These are phyloP conservation scores for Paramecium primaurelia DNA, from an alignment of 73 alveolate genomes.

Conservation along the genomic window DNA sequence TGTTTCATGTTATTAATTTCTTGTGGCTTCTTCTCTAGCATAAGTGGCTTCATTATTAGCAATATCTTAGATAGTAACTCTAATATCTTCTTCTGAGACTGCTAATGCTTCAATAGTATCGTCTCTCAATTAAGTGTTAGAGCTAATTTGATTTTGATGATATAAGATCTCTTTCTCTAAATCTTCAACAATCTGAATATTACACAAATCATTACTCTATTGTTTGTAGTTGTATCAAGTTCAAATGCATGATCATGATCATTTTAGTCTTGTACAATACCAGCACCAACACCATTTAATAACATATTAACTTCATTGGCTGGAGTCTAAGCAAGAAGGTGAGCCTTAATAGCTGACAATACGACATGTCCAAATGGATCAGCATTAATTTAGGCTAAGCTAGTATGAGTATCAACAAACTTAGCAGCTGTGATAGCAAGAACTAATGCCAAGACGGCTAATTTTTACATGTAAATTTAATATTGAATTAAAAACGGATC, in stretches of 20 bases:
- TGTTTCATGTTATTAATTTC: conserved; percentile 1
- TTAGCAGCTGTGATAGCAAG: neutral
- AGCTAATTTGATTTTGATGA: neutral
- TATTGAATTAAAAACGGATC: conserved; percentile 49
- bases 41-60: conserved; percentile 31
- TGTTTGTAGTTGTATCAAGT: neutral
- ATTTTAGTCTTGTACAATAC: conserved; percentile 6
- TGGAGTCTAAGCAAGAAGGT: conserved; percentile 41
- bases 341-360: conserved; percentile 43
- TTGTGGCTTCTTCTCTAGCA: conserved; percentile 50
- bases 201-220: neutral
- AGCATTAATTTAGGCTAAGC: conserved; percentile 33
- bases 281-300: conserved; percentile 53
- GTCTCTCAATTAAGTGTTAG: conserved; percentile 38
- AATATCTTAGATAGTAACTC: conserved; percentile 20
- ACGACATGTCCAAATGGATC: conserved; percentile 41
- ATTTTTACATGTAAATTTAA: conserved; percentile 9
- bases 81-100: conserved; percentile 23
- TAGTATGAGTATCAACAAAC: conserved; percentile 23
- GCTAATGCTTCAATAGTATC: conserved; percentile 46
- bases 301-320: conserved; percentile 46
- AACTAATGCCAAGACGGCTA: conserved; percentile 38
- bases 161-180: conserved; percentile 14
- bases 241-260: conserved; percentile 33
- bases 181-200: conserved; percentile 10